Evolutionary conservation across 768 basidiomycete species (phyloP), one percentile per base, ranked within the genome.

Genomic region (Kwoniella europaea): DNA sequence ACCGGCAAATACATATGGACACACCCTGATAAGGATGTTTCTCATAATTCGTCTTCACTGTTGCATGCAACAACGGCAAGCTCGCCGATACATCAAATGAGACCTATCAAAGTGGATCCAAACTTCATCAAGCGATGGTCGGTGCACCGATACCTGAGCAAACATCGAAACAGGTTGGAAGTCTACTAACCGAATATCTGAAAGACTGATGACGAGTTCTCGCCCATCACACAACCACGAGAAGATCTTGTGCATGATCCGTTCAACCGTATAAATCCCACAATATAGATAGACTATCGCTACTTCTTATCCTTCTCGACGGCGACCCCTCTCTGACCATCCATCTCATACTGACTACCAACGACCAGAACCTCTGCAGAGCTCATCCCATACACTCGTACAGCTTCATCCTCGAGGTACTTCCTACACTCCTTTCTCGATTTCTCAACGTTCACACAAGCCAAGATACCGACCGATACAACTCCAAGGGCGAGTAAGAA

Each of bases 391-490:
- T 73, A 76, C 29, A 79, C 67, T 66, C 76, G 71, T 56, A 74
- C 46, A 12, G 76, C 79, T 69, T 81, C 76, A 43, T 76, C 79
- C 35, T 80, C 79, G 52, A 81, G 74, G 53, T 79, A 81, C 53
- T 64, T 66, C 42, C 79, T 71, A 62, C 79, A 81, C 56, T 81
- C 79, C 3, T 43, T 61, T 55, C 76, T 22, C 3, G 65, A 69
- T 59, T 79, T 77, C 6, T 81, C 76, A 7, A 79, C 79, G 63
- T 81, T 71, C n/a, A 81, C 79, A 53, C 70, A 77, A 24, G 70
- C 66, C 2, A 81, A 68, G 9, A 79, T 76, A 0, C 63, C 69
- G 10, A 79, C 71, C 10, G 79, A 64, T 42, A 81, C 58, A 0
- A 68, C 67, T 22, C 79, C 79, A 10, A 81, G 70, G n/a, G 58